These are phyloP conservation scores for Grosmannia penicillata DNA, from an alignment of 2,329 filamentous ascomycete species.

Conservation along the genomic window DNA sequence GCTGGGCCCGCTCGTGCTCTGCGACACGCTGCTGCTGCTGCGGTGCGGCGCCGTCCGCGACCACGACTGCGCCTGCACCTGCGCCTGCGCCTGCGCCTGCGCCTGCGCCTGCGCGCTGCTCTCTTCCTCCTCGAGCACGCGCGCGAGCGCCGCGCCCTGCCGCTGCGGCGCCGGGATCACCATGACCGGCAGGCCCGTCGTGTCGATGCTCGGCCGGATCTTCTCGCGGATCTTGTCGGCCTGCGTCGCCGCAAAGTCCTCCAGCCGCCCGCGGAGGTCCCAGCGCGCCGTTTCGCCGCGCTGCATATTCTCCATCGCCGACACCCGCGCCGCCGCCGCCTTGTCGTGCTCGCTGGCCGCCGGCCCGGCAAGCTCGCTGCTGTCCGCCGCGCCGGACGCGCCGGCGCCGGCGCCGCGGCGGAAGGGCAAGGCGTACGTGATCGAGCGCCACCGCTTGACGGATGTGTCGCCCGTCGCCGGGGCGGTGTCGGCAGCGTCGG, in stretches of 20 bases:
- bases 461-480: constrained; percentile 4
- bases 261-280: constrained; percentile 41
- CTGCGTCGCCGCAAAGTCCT: constrained; percentile 46
- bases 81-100: constrained; percentile 1
- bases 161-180: constrained; percentile 48
- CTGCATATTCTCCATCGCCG: background rate
- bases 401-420: constrained; percentile 6
- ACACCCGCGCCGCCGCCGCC: background rate
- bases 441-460: constrained; percentile 14
- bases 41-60: background rate
- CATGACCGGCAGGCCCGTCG: constrained; percentile 39
- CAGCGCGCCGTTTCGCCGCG: constrained; percentile 22
- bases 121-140: constrained; percentile 40
- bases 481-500: constrained; percentile 22
- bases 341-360: background rate
- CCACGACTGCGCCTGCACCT: background rate
- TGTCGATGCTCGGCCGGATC: constrained; percentile 37
- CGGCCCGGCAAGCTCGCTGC: background rate
- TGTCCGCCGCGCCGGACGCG: background rate
- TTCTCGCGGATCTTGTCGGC: constrained; percentile 44
- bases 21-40: background rate
- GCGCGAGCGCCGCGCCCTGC: constrained; percentile 39
- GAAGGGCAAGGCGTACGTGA: constrained; percentile 18
- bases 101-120: constrained; percentile 5
- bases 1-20: background rate